These are phyloP conservation scores for Nephelium lappaceum DNA, from an alignment of 345 rosid genomes.

Conservation along the genomic window DNA sequence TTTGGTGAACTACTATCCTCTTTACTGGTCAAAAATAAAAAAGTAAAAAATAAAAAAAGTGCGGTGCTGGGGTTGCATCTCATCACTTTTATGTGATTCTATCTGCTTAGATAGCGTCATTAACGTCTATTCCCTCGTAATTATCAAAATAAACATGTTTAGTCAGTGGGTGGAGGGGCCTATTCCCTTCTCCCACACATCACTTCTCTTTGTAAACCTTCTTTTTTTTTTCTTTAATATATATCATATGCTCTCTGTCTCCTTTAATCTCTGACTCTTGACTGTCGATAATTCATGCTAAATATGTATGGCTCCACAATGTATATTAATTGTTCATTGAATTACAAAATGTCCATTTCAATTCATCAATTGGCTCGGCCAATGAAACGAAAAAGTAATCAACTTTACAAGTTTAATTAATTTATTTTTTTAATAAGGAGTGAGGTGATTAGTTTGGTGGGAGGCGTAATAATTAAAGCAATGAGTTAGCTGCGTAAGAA, in stretches of 20 bases:
- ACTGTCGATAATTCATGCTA: constrained; percentile 14
- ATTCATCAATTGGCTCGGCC: too few relatives aligned
- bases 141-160: constrained; percentile 21
- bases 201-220: constrained; percentile 17
- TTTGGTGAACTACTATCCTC: constrained; percentile 11
- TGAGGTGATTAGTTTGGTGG: constrained; percentile 21
- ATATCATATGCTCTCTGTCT: constrained; percentile 43
- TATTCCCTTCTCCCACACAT: not conserved
- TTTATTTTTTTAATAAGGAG: not conserved
- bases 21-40: not conserved
- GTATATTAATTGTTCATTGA: not conserved
- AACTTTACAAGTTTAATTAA: not conserved
- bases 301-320: constrained; percentile 10
- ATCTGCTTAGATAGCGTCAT: not conserved
- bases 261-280: constrained; percentile 16
- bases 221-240: constrained; percentile 15
- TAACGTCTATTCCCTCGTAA: constrained; percentile 18
- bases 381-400: not conserved
- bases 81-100: not conserved
- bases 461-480: constrained; percentile 25
- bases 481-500: constrained; percentile 16
- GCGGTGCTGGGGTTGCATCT: not conserved
- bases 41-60: not conserved
- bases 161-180: constrained; percentile 38
- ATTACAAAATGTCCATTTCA: not conserved